phyloP scores from a whole-genome alignment of 352 stramenopile species.

The Blastocystis sp. region DNA sequence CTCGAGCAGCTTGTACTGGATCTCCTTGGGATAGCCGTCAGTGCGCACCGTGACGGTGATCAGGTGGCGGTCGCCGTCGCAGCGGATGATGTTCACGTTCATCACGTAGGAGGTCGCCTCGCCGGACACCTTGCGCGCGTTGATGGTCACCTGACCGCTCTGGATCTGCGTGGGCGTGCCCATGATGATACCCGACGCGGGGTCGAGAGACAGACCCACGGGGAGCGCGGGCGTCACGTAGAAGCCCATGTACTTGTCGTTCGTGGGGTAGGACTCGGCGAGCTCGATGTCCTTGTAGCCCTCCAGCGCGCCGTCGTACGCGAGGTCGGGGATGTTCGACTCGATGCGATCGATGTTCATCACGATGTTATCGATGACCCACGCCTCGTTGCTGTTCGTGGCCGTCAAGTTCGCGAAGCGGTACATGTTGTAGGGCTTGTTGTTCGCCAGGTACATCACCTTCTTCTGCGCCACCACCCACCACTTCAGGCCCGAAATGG shows the following conservation, averaged over 20 bases:
- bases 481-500: neutral
- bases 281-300: slow-evolving; percentile 36
- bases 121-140: slow-evolving; percentile 8
- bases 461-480: neutral
- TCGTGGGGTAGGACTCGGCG: slow-evolving; percentile 10
- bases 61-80: slow-evolving; percentile 13
- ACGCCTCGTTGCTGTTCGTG: neutral
- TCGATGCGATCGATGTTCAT: neutral
- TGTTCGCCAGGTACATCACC: neutral
- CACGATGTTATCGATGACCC: neutral
- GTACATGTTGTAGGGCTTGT: slow-evolving; percentile 36
- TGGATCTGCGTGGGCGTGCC: neutral
- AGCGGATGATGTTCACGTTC: neutral
- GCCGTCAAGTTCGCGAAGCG: slow-evolving; percentile 17
- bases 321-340: neutral
- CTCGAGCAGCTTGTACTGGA: slow-evolving; percentile 20
- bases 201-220: neutral
- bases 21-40: neutral
- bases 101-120: slow-evolving; percentile 10
- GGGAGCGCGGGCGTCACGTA: neutral
- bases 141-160: neutral
- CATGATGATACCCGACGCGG: slow-evolving; percentile 5
- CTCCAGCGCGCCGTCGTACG: neutral
- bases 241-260: neutral
- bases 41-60: slow-evolving; percentile 17